Percentiles rank a stretch among this genome's conserved stretches.
Conservation (phyloP, 306 rosid genomes). For the Ammopiptanthus mongolicus region DNA sequence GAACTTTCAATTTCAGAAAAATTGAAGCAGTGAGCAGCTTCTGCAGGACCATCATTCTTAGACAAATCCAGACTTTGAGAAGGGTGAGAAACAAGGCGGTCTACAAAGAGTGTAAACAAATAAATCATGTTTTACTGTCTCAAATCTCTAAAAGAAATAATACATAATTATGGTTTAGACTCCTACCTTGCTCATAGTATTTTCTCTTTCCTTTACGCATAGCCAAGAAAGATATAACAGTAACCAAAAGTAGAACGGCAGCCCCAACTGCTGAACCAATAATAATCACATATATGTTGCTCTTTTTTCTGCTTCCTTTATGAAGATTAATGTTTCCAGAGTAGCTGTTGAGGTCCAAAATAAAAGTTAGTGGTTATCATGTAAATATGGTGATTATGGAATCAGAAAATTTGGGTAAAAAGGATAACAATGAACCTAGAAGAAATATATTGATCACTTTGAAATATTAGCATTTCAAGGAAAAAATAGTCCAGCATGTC, state of each 20-base stretch:
- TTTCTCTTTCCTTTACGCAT: conserved; percentile 49
- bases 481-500: not conserved
- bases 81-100: conserved; percentile 33
- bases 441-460: not conserved
- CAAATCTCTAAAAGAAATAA: conserved; percentile 11
- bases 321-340: conserved; percentile 70
- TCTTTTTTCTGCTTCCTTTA: conserved; percentile 41
- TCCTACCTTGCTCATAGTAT: conserved; percentile 50
- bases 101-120: conserved; percentile 36
- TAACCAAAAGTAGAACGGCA: conserved; percentile 57
- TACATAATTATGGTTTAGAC: not conserved
- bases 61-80: conserved; percentile 42
- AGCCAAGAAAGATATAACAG: conserved; percentile 54
- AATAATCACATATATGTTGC: conserved; percentile 42
- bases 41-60: conserved; percentile 56
- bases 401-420: not conserved
- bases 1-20: conserved; percentile 64
- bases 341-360: conserved; percentile 50
- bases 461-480: not conserved
- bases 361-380: conserved; percentile 10
- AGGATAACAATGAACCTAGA: not conserved
- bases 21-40: conserved; percentile 76
- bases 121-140: conserved; percentile 19
- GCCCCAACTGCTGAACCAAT: conserved; percentile 82
- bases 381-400: not conserved